Evolutionary conservation across 306 rosid species (phyloP).

Genomic region (Cucurbita moschata): DNA sequence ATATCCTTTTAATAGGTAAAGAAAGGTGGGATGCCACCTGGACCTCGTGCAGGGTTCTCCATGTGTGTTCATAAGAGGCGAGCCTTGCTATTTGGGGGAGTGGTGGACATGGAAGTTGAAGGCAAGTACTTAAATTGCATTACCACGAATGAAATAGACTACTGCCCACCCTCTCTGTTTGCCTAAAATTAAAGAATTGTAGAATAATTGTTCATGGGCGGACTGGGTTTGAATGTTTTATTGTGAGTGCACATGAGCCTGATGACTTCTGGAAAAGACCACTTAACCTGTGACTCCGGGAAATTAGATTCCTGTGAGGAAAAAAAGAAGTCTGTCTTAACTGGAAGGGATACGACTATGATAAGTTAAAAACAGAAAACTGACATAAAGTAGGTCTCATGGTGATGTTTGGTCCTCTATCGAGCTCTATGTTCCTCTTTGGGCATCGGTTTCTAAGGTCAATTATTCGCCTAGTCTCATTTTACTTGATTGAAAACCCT

Average conservation of each 20-base stretch:
- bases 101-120: constrained; percentile 89
- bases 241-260: neutral
- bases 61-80: constrained; percentile 89
- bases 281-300: neutral
- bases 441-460: no score
- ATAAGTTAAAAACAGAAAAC: neutral
- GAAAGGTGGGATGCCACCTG: constrained; percentile 97
- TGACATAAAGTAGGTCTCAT: neutral
- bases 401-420: no score
- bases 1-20: constrained; percentile 42
- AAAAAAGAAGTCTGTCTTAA: neutral
- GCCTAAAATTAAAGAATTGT: neutral
- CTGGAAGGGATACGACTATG: neutral
- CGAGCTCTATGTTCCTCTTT: no score
- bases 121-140: constrained; percentile 35
- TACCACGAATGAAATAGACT: neutral
- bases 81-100: constrained; percentile 88
- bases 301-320: neutral
- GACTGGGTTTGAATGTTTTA: neutral
- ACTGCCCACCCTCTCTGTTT: neutral
- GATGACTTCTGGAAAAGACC: neutral
- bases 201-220: neutral
- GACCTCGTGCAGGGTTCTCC: constrained; percentile 97
- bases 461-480: neutral
- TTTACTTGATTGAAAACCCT: neutral